phyloP scores from a whole-genome alignment of 495 filamentous ascomycete species.

The Penicillium coffeae region DNA sequence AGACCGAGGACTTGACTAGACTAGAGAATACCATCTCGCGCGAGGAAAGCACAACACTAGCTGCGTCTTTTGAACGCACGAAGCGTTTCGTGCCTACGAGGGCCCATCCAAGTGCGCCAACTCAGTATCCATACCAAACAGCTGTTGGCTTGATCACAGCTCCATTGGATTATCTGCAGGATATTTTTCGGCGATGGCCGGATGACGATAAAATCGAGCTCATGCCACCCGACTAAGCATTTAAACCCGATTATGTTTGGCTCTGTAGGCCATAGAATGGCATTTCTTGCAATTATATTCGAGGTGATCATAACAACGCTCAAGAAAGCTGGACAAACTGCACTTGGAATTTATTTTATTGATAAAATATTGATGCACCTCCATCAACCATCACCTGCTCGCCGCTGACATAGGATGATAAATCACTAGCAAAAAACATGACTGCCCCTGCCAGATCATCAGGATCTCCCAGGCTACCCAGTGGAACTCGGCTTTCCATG shows the following conservation, averaged over 20 bases:
- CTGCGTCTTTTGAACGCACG: slow-evolving; percentile 52
- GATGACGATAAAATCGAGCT: slow-evolving; percentile 5
- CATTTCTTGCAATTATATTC: too few species aligned
- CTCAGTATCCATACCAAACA: slow-evolving; percentile 26
- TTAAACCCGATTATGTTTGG: neutral
- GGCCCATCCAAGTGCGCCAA: slow-evolving; percentile 45
- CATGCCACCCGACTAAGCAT: slow-evolving; percentile 3
- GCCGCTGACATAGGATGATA: too few species aligned
- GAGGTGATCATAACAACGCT: too few species aligned
- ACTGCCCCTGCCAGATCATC: too few species aligned
- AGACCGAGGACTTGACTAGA: slow-evolving; percentile 47
- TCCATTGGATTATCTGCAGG: slow-evolving; percentile 29
- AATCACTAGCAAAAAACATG: too few species aligned
- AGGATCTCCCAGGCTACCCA: too few species aligned
- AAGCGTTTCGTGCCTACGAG: slow-evolving; percentile 60
- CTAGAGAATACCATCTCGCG: slow-evolving; percentile 46
- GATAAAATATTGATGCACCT: too few species aligned
- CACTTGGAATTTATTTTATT: too few species aligned
- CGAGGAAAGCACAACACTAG: slow-evolving; percentile 40
- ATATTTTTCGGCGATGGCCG: slow-evolving; percentile 33
- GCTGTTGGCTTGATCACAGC: slow-evolving; percentile 25
- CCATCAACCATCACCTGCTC: too few species aligned
- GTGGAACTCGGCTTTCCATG: too few species aligned
- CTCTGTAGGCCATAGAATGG: neutral
- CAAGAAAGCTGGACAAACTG: too few species aligned